A percentile compares a stretch with the other conserved stretches of the same genome.
Evolutionary conservation across 805 yeast genomes (phyloP).

Genomic region (Kuraishia floccosa): DNA sequence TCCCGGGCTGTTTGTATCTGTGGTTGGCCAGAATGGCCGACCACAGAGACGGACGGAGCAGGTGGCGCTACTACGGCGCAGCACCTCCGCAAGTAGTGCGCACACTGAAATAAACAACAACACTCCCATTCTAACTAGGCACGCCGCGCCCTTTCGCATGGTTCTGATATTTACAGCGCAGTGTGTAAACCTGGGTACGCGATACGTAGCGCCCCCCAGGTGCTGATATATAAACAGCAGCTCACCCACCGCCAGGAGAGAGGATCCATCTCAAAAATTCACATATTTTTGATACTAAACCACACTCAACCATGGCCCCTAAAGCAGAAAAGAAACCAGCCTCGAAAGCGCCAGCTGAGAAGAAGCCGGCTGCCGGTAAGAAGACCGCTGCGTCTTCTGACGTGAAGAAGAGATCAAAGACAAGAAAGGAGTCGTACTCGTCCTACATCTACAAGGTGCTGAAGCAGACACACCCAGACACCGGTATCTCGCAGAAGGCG

Average conservation of each 20-base stretch:
- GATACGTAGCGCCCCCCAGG: no score
- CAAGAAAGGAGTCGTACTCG: conserved; percentile 89
- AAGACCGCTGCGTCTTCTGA: conserved; percentile 65
- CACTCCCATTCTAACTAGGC: no score
- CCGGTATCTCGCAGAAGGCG: conserved; percentile 91
- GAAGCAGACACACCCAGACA: conserved; percentile 92
- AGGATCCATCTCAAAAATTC: no score
- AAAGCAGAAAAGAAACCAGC: conserved; percentile 46
- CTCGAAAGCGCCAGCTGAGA: conserved; percentile 86
- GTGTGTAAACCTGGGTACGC: conserved; percentile 6
- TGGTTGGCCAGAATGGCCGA: no score
- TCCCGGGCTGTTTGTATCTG: no score
- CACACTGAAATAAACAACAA: no score
- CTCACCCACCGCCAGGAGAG: no score
- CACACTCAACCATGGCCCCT: conserved; percentile 32
- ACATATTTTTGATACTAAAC: conserved; percentile 1
- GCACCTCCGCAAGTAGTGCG: no score
- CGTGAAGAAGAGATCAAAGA: conserved; percentile 75
- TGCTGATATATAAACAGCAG: background rate
- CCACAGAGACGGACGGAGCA: no score
- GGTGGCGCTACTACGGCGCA: no score
- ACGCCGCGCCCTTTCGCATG: no score
- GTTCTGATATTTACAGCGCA: conserved; percentile 6
- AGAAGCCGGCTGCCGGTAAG: conserved; percentile 69
- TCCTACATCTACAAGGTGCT: conserved; percentile 90